phyloP scores from a whole-genome alignment of 1,139 yeast species.

The Geotrichum australiense region DNA sequence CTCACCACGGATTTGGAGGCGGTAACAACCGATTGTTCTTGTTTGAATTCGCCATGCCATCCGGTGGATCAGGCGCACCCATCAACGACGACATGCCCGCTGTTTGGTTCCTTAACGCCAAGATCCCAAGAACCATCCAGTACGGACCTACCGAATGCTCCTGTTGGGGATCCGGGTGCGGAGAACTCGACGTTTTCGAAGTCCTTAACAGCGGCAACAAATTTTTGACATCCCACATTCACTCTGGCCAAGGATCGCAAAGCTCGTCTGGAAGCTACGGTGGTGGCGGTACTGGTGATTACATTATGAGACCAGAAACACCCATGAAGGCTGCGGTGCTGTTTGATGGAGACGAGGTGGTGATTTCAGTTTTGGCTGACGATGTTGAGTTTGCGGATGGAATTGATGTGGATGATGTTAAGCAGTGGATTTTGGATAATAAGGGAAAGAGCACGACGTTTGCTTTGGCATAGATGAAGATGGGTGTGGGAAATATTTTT shows the following conservation, averaged over 20 bases:
- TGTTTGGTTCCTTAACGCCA: constrained; percentile 88
- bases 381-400: constrained; percentile 42
- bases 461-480: no score
- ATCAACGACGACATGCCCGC: constrained; percentile 83
- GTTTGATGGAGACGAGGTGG: constrained; percentile 49
- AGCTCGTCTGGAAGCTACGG: constrained; percentile 27
- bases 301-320: constrained; percentile 72
- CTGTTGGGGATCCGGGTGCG: constrained; percentile 95
- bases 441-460: no score
- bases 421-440: background rate
- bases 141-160: constrained; percentile 75
- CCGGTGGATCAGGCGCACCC: constrained; percentile 41
- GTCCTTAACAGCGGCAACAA: constrained; percentile 62
- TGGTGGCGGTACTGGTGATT: constrained; percentile 86
- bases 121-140: constrained; percentile 89
- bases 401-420: background rate
- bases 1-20: constrained; percentile 74
- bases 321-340: constrained; percentile 86
- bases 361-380: constrained; percentile 55
- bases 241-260: constrained; percentile 68
- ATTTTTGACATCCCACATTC: constrained; percentile 74
- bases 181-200: constrained; percentile 90
- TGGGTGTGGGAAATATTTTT: no score
- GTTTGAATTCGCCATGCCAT: constrained; percentile 88
- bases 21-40: constrained; percentile 70